Evolutionary conservation across 2,329 filamentous ascomycete species (phyloP).

Genomic region (Sporothrix mexicana): DNA sequence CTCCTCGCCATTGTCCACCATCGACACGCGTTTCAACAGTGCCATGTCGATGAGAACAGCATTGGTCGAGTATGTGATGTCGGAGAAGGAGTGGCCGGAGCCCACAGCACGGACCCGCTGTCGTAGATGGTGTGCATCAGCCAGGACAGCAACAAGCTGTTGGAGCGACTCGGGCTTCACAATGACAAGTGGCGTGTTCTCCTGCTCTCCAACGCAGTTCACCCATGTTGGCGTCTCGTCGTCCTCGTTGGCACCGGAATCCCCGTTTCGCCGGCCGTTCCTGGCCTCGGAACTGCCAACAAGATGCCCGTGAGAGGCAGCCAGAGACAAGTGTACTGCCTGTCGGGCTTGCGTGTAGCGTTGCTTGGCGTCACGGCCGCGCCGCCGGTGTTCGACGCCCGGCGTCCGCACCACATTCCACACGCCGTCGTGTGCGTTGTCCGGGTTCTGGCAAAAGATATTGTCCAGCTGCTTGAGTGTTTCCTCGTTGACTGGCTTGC

Average conservation of each 20-base stretch:
- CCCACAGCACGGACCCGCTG: slow-evolving; percentile 41
- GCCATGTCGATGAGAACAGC: slow-evolving; percentile 39
- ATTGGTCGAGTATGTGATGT: slow-evolving; percentile 38
- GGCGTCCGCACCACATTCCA: slow-evolving; percentile 35
- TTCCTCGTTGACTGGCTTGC: slow-evolving; percentile 32
- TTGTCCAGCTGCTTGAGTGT: slow-evolving; percentile 33
- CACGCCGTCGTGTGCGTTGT: slow-evolving; percentile 32
- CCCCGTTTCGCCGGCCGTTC: neutral
- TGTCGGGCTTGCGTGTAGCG: slow-evolving; percentile 33
- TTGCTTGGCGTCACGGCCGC: slow-evolving; percentile 33
- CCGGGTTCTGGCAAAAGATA: slow-evolving; percentile 34
- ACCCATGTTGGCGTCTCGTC: slow-evolving; percentile 33
- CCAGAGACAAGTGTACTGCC: slow-evolving; percentile 32
- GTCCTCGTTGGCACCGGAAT: neutral
- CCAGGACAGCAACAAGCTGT: slow-evolving; percentile 39
- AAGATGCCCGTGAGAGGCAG: slow-evolving; percentile 25
- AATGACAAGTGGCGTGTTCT: slow-evolving; percentile 37
- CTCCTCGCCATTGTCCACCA: slow-evolving; percentile 38
- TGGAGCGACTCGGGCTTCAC: slow-evolving; percentile 38
- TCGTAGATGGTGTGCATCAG: slow-evolving; percentile 35
- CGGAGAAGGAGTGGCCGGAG: slow-evolving; percentile 42
- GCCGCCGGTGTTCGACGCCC: slow-evolving; percentile 29
- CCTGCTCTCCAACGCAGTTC: slow-evolving; percentile 40
- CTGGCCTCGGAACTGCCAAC: slow-evolving; percentile 21
- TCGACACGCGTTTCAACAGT: slow-evolving; percentile 36